phyloP scores from a whole-genome alignment of 208 protist species.

The Borovskyia barvae region DNA sequence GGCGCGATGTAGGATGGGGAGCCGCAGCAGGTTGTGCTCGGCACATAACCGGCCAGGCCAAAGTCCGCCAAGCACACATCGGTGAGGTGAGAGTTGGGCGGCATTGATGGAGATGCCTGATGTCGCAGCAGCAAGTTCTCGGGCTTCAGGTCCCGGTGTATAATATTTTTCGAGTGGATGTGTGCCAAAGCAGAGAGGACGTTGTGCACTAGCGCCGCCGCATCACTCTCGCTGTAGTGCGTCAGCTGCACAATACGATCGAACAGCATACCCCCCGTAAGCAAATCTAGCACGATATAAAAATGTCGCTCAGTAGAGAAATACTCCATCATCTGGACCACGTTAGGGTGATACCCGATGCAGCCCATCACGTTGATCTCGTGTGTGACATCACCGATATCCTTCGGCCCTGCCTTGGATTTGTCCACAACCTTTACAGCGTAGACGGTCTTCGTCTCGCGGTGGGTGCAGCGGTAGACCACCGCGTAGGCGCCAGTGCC shows the following conservation, averaged over 20 bases:
- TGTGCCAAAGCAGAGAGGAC: slow-evolving; percentile 94
- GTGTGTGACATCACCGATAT: slow-evolving; percentile 70
- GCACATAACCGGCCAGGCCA: slow-evolving; percentile 91
- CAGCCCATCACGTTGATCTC: slow-evolving; percentile 76
- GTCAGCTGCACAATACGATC: slow-evolving; percentile 95
- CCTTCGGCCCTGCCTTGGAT: slow-evolving; percentile 58
- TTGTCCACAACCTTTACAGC: slow-evolving; percentile 87
- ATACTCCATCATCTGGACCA: slow-evolving; percentile 95
- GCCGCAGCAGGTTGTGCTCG: slow-evolving; percentile 73
- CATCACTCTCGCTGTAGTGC: slow-evolving; percentile 96
- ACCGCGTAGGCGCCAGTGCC: slow-evolving; percentile 81
- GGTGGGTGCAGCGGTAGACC: slow-evolving; percentile 67
- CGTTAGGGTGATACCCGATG: slow-evolving; percentile 70
- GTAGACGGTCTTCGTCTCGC: slow-evolving; percentile 40
- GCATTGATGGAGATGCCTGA: slow-evolving; percentile 40
- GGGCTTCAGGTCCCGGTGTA: slow-evolving; percentile 99
- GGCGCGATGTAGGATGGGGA: slow-evolving; percentile 81
- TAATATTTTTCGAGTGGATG: slow-evolving; percentile 96
- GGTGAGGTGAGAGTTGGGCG: slow-evolving; percentile 44
- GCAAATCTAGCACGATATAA: slow-evolving; percentile 97
- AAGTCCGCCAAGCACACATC: slow-evolving; percentile 97
- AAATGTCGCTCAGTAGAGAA: slow-evolving; percentile 80
- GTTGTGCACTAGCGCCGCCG: slow-evolving; percentile 96
- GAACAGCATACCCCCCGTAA: slow-evolving; percentile 97
- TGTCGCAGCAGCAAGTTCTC: slow-evolving; percentile 99